Percentiles rank a stretch among this genome's conserved stretches.
These are phyloP conservation scores for Besnoitia besnoiti DNA, from an alignment of 169 alveolate genomes.

Conservation along the genomic window DNA sequence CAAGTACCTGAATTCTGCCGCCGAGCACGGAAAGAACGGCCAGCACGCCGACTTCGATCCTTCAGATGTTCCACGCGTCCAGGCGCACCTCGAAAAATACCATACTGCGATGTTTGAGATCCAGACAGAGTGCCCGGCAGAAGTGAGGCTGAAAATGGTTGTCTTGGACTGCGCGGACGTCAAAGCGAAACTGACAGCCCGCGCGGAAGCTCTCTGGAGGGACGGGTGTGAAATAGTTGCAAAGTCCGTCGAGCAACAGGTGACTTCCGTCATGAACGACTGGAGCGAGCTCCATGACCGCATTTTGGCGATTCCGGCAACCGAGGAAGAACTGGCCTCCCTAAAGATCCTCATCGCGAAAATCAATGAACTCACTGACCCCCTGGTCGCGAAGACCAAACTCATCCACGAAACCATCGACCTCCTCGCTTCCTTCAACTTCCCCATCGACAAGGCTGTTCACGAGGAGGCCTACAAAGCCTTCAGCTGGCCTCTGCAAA, in stretches of 20 bases:
- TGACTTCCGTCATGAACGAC: background rate
- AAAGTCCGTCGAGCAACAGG: background rate
- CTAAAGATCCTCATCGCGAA: background rate
- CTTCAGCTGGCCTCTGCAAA: constrained; percentile 24
- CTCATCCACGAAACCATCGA: background rate
- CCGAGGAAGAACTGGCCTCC: background rate
- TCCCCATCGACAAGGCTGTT: background rate
- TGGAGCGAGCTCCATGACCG: constrained; percentile 16
- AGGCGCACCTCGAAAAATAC: background rate
- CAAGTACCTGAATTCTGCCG: background rate
- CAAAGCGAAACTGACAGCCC: background rate
- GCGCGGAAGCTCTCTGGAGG: background rate
- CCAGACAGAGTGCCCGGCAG: background rate
- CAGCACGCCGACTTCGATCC: background rate
- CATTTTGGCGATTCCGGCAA: constrained; percentile 7
- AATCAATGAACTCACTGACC: background rate
- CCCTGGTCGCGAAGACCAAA: background rate
- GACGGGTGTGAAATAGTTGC: background rate
- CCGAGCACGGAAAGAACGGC: background rate
- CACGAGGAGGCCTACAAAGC: constrained; percentile 16
- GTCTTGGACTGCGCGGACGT: constrained; percentile 5
- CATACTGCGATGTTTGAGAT: background rate
- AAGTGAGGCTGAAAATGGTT: background rate
- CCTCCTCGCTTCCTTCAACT: background rate
- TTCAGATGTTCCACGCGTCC: background rate